phyloP scores from a whole-genome alignment of 805 yeast genomes.

The Kuraishia floccosa region DNA sequence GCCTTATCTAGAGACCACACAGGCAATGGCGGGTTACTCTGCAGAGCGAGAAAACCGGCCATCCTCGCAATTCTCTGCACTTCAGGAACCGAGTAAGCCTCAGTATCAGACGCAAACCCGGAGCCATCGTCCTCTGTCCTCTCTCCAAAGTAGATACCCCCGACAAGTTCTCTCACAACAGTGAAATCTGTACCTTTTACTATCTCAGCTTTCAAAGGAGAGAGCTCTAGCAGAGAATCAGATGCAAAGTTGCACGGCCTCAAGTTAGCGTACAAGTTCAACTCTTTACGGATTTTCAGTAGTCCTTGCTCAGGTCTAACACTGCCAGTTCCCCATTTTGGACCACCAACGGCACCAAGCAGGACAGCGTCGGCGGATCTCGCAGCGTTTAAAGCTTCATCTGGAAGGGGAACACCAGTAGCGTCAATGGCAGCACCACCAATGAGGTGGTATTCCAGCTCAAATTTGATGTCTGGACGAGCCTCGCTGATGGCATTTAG shows the following conservation, averaged over 20 bases:
- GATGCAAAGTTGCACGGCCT: conserved; percentile 94
- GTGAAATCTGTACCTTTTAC: conserved; percentile 87
- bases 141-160: conserved; percentile 97
- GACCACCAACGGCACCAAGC: conserved; percentile 98
- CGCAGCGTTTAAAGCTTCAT: conserved; percentile 71
- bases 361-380: conserved; percentile 89
- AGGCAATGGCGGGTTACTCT: conserved; percentile 87
- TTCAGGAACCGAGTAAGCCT: conserved; percentile 82
- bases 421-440: conserved; percentile 99
- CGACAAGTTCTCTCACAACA: conserved; percentile 94
- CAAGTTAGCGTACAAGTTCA: conserved; percentile 88
- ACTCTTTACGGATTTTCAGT: conserved; percentile 86
- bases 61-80: conserved; percentile 93
- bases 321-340: conserved; percentile 96
- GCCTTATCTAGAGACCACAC: conserved; percentile 97
- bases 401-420: conserved; percentile 85
- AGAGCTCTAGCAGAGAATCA: conserved; percentile 71
- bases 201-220: conserved; percentile 78
- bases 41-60: conserved; percentile 96
- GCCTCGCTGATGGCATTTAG: conserved; percentile 63
- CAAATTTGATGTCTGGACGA: conserved; percentile 49
- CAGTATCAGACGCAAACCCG: conserved; percentile 89
- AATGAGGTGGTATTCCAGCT: conserved; percentile 74
- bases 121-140: conserved; percentile 85
- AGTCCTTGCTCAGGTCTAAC: conserved; percentile 98